Base-by-base conservation (phyloP, 2,329 filamentous ascomycete genomes). In the Fusarium fujikuroi region DNA sequence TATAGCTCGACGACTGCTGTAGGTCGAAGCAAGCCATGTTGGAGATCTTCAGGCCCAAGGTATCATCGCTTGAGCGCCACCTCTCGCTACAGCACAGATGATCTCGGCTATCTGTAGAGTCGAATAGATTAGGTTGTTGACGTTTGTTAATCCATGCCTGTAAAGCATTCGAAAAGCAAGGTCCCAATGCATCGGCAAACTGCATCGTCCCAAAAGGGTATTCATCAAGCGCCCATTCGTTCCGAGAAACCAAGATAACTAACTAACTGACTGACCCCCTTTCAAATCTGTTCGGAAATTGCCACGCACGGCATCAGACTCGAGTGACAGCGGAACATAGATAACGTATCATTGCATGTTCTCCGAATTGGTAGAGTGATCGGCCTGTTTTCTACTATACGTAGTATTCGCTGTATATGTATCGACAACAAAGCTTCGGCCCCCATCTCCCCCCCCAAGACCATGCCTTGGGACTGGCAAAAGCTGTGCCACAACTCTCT, bases 401-500 rank as follows among this genome's bases (percentile, higher is more conserved):
- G 46, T 37, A 10, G 36, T 50, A 64, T 57, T 54, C 50, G 34
- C 23, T 39, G 25, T 54, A 53, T 28, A 21, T 28, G 50, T 40
- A 43, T 49, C n/a, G 25, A 44, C 46, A 47, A n/a, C 50, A 54
- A 39, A n/a, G 50, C 50, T 40, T 40, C 21, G 66, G 43, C 53
- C 59, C 66, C 65, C 65, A 69, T 59, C 25, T 36, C 4, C 34
- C 60, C 47, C 32, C 40, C 25, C 40, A 39, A 49, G 25, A 50
- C 28, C 23, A 30, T 30, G 9, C 28, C 28, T 30, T 30, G 28
- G 28, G 28, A 30, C 28, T 30, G 28, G 28, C 28, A 30, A 30
- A 30, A 25, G 42, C 60, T 57, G 70, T 70, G 70, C 66, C 66
- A 68, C 69, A 67, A 50, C 30, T 50, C 23, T 63, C 32, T 56